These are phyloP conservation scores for Pluteus cervinus DNA, from an alignment of 768 basidiomycete species.

Conservation along the genomic window DNA sequence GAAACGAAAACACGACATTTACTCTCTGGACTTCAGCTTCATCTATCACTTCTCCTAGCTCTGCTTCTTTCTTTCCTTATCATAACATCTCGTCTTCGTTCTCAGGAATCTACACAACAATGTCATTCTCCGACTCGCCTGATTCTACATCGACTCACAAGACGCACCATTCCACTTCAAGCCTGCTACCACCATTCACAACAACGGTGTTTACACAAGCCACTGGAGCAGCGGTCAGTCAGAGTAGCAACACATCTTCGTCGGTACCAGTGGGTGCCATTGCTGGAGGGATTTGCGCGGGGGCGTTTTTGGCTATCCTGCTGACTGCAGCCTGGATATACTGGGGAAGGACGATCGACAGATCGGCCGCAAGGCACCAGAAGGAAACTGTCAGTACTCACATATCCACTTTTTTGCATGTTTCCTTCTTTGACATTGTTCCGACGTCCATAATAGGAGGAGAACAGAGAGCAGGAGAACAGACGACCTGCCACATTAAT, in stretches of 20 bases:
- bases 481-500: conserved; percentile 38
- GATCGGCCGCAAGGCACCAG: conserved; percentile 23
- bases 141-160: too few species aligned
- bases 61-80: too few species aligned
- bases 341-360: conserved; percentile 39
- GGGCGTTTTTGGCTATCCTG: conserved; percentile 38
- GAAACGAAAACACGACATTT: conserved; percentile 5
- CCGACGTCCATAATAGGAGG: conserved; percentile 13
- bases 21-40: conserved; percentile 8
- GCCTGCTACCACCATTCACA: conserved; percentile 7
- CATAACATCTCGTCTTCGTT: too few species aligned
- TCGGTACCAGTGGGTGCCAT: conserved; percentile 42
- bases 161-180: too few species aligned
- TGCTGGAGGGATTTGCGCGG: conserved; percentile 42
- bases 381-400: conserved; percentile 16
- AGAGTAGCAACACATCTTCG: conserved; percentile 3
- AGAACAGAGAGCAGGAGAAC: conserved; percentile 22
- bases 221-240: conserved; percentile 6
- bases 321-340: conserved; percentile 38
- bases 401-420: background rate
- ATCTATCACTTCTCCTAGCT: too few species aligned
- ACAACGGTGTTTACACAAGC: conserved; percentile 10
- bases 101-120: too few species aligned
- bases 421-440: background rate
- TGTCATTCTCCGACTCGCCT: too few species aligned